A percentile compares a stretch with the other conserved stretches of the same genome.
phyloP scores from a whole-genome alignment of 2,329 filamentous ascomycete genomes.

The Metarhizium guizhouense region DNA sequence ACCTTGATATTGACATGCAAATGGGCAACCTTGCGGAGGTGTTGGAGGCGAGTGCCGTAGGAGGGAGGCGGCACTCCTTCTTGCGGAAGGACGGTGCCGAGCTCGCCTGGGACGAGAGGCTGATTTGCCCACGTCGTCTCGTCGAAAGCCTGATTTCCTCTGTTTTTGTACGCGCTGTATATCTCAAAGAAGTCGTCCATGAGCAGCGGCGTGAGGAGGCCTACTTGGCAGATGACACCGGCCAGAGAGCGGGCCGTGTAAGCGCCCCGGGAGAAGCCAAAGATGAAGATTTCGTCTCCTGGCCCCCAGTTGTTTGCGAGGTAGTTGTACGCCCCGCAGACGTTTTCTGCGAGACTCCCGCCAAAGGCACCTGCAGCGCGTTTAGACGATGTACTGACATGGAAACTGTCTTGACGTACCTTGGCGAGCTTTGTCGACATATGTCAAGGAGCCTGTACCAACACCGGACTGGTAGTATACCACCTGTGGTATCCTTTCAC shows the following conservation, averaged over 20 bases:
- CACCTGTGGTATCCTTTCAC: slow-evolving; percentile 23
- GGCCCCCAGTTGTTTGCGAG: slow-evolving; percentile 25
- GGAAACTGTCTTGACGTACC: not conserved
- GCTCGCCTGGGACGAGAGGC: not conserved
- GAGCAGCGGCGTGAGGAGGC: not conserved
- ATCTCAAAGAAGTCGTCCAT: slow-evolving; percentile 1
- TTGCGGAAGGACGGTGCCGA: not conserved
- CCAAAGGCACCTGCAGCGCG: slow-evolving; percentile 10
- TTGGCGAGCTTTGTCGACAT: not conserved
- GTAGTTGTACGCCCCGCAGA: slow-evolving; percentile 28
- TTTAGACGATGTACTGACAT: not conserved
- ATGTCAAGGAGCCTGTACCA: slow-evolving; percentile 11
- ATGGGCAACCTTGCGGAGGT: not conserved
- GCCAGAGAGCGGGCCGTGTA: slow-evolving; percentile 22
- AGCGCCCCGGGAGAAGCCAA: slow-evolving; percentile 22
- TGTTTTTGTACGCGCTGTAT: not conserved
- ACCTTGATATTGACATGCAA: slow-evolving; percentile 1
- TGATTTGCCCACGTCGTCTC: not conserved
- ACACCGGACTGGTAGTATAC: slow-evolving; percentile 28
- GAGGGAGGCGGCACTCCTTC: not conserved
- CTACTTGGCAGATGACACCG: slow-evolving; percentile 9
- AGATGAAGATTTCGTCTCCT: slow-evolving; percentile 20
- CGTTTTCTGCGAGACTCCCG: slow-evolving; percentile 19
- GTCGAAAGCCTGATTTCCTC: not conserved
- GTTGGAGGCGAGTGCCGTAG: not conserved